Evolutionary conservation across 441 rosid species (phyloP).

Genomic region (Pelargonium citronellum): DNA sequence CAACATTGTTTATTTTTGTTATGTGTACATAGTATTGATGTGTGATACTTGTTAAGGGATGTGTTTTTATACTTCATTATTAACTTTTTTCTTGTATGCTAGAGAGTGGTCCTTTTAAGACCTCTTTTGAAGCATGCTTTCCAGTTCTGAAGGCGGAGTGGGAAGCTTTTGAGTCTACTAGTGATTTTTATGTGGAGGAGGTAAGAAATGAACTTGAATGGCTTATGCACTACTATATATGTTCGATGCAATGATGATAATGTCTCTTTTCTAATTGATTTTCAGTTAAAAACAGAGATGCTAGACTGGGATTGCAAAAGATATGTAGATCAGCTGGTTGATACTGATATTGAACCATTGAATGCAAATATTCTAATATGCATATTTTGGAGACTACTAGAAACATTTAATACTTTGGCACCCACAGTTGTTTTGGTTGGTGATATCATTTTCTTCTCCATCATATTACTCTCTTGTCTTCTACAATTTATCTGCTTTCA

Average conservation of each 20-base stretch:
- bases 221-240: conserved; percentile 20
- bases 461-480: conserved; percentile 13
- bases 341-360: conserved; percentile 39
- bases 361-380: conserved; percentile 52
- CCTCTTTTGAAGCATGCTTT: conserved; percentile 64
- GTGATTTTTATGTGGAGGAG: conserved; percentile 55
- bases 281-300: conserved; percentile 50
- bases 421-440: conserved; percentile 48
- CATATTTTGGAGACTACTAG: conserved; percentile 67
- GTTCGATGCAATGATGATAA: conserved; percentile 5
- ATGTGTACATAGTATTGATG: not conserved
- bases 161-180: conserved; percentile 44
- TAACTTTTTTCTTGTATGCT: conserved; percentile 25
- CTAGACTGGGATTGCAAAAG: conserved; percentile 53
- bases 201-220: conserved; percentile 29
- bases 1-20: not conserved
- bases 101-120: conserved; percentile 43
- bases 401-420: conserved; percentile 38
- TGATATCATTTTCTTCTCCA: conserved; percentile 22
- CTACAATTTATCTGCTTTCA: conserved; percentile 7
- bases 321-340: conserved; percentile 53
- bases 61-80: conserved; percentile 9
- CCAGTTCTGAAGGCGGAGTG: conserved; percentile 70
- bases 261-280: conserved; percentile 20
- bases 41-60: not conserved